These are phyloP conservation scores for Penicillium polonicum DNA, from an alignment of 2,329 filamentous ascomycete genomes.

Conservation along the genomic window DNA sequence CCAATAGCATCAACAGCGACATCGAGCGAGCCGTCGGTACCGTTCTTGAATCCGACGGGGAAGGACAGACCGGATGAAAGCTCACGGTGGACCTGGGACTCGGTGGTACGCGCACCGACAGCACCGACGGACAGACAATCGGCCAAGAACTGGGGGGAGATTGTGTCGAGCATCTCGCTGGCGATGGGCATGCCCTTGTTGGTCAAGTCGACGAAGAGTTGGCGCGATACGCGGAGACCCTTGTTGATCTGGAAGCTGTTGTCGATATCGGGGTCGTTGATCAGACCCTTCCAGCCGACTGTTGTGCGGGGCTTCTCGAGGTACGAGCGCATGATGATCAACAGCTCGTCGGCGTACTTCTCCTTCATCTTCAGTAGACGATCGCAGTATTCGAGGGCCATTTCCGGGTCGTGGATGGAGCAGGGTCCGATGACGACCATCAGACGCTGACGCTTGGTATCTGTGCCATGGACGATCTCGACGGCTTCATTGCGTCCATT, in stretches of 20 bases:
- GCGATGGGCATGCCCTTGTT: constrained; percentile 92
- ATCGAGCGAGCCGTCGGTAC: constrained; percentile 84
- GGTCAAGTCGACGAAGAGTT: constrained; percentile 92
- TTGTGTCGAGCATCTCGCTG: constrained; percentile 97
- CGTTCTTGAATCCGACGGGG: constrained; percentile 99
- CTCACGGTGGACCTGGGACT: constrained; percentile 93
- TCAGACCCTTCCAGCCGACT: constrained; percentile 97
- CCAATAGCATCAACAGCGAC: constrained; percentile 96
- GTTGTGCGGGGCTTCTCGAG: constrained; percentile 98
- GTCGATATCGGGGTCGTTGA: constrained; percentile 98
- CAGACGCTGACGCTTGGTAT: constrained; percentile 55
- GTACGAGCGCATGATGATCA: constrained; percentile 97
- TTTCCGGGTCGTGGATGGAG: constrained; percentile 91
- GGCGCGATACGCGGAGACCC: constrained; percentile 78
- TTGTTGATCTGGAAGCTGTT: constrained; percentile 99
- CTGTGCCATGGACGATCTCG: constrained; percentile 60
- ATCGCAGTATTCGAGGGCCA: constrained; percentile 90
- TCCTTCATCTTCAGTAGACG: constrained; percentile 76
- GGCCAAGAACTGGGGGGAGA: constrained; percentile 93
- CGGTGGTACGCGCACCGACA: constrained; percentile 92
- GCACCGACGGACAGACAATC: constrained; percentile 90
- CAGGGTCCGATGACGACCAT: constrained; percentile 90
- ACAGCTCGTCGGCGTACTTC: constrained; percentile 83
- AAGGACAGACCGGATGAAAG: constrained; percentile 90
- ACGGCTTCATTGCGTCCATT: constrained; percentile 60